Base-by-base conservation (phyloP, 2,329 filamentous ascomycete species). In the Neoscytalidium dimidiatum region DNA sequence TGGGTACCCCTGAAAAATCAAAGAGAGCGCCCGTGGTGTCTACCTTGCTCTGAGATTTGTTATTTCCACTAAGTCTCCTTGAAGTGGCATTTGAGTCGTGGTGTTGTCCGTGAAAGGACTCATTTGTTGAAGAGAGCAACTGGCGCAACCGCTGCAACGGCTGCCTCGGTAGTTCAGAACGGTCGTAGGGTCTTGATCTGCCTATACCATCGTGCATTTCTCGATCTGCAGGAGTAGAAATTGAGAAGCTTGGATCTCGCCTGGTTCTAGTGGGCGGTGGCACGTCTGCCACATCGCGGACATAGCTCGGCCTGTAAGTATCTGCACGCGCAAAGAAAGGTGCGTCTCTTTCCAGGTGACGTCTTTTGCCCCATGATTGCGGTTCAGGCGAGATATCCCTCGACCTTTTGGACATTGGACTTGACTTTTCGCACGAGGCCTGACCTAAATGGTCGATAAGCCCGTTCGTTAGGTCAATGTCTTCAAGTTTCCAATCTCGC, bases 281-380 rank as follows among this genome's bases (percentile, higher is more conserved):
- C 41, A 21, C 26, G 19, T 26, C 43, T 8, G 56, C n/a, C 26
- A 8, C 38, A 23, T 26, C 28, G 23, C 8, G n/a, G 13, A 7
- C 41, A 46, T 60, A 46, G 41, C n/a, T 33, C 13, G 56, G 56
- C 56, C 56, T 60, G 35, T 60, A 60, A 21, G 56, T 46, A 35
- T 60, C 41, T 60, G 17, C 28, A 31, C 23, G 26, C 35, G 26
- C 41, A 8, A 60, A 31, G n/a, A 19, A 19, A 14, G 38, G 28
- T n/a, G 56, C 9, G 19, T 60, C 29, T 33, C 28, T 33, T 8
- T 46, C 56, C 56, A 26, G 56, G 4, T 43, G 56, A 28, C 41
- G 56, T 26, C 41, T 46, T 33, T 60, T 44, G 26, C 38, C 17
- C 38, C 41, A 17, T 8, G 28, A 5, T 14, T 41, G 43, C 23